Conservation (phyloP, 805 yeast species). For the Isabelozyma rhagii region DNA sequence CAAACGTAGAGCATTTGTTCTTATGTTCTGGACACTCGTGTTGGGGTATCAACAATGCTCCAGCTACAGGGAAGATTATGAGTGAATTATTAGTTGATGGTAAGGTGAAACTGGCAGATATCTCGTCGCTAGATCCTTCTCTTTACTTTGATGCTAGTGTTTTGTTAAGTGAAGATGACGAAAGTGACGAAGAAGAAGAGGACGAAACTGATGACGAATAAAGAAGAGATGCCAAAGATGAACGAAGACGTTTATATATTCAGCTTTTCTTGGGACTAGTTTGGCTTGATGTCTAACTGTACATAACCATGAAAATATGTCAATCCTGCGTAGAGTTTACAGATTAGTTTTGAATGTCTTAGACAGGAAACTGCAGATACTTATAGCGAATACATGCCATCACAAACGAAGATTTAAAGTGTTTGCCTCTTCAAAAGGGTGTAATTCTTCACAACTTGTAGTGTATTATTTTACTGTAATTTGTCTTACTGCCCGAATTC, state of each 20-base stretch:
- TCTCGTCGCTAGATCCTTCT: constrained; percentile 80
- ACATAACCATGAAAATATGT: neutral
- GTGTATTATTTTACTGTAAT: too few relatives aligned
- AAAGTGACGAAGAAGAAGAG: constrained; percentile 10
- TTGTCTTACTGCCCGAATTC: too few relatives aligned
- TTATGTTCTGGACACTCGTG: constrained; percentile 94
- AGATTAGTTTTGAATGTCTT: too few relatives aligned
- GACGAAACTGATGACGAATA: constrained; percentile 8
- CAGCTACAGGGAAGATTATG: constrained; percentile 92
- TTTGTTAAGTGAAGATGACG: constrained; percentile 26
- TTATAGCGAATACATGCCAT: too few relatives aligned
- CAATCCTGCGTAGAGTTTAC: too few relatives aligned
- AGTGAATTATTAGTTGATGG: constrained; percentile 88
- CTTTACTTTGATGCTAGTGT: constrained; percentile 77
- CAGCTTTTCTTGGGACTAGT: neutral
- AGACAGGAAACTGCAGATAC: too few relatives aligned
- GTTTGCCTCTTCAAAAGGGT: too few relatives aligned
- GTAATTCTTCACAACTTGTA: too few relatives aligned
- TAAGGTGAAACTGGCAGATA: constrained; percentile 69
- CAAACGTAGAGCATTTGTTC: constrained; percentile 74
- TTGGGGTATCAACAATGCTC: constrained; percentile 98
- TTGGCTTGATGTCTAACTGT: neutral
- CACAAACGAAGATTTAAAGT: too few relatives aligned
- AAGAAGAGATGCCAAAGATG: constrained; percentile 3
- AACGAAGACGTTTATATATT: constrained; percentile 3